A percentile compares a stretch with the other conserved stretches of the same genome.
These are phyloP conservation scores for Pythium aristosporum DNA, from an alignment of 352 stramenopile species.

Conservation along the genomic window DNA sequence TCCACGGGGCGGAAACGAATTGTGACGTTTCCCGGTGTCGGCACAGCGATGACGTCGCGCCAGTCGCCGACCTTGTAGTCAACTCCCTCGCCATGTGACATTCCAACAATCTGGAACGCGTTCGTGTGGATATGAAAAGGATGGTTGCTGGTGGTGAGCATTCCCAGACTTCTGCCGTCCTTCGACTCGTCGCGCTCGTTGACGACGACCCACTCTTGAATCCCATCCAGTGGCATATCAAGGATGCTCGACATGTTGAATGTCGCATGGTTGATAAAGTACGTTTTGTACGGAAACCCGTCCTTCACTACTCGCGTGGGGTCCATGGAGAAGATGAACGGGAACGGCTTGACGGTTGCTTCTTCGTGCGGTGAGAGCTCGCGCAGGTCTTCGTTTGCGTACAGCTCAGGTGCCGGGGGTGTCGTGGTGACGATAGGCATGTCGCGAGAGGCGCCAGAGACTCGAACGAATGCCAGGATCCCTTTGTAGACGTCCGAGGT, in stretches of 20 bases:
- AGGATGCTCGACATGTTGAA: constrained; percentile 51
- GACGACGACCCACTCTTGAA: constrained; percentile 77
- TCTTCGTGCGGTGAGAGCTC: constrained; percentile 32
- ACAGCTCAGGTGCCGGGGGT: constrained; percentile 42
- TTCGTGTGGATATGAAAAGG: constrained; percentile 88
- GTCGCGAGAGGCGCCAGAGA: constrained; percentile 36
- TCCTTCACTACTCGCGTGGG: constrained; percentile 39
- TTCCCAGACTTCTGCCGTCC: constrained; percentile 18
- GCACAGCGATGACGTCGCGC: constrained; percentile 78
- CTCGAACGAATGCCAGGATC: constrained; percentile 59
- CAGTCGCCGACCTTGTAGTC: constrained; percentile 81
- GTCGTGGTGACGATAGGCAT: constrained; percentile 32
- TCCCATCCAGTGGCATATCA: constrained; percentile 48
- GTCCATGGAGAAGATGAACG: constrained; percentile 62
- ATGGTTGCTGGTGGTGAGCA: constrained; percentile 60
- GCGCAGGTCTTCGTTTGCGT: constrained; percentile 38
- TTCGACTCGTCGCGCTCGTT: constrained; percentile 45
- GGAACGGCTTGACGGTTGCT: constrained; percentile 38
- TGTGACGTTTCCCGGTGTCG: constrained; percentile 74
- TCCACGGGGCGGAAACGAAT: constrained; percentile 77
- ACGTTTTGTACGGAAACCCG: constrained; percentile 70
- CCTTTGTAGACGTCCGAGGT: constrained; percentile 61
- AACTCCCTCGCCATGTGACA: constrained; percentile 60
- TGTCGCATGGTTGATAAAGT: constrained; percentile 66
- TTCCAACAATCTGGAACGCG: constrained; percentile 75